Evolutionary conservation across 2,329 filamentous ascomycete genomes (phyloP).

Genomic region (Verticillium longisporum): DNA sequence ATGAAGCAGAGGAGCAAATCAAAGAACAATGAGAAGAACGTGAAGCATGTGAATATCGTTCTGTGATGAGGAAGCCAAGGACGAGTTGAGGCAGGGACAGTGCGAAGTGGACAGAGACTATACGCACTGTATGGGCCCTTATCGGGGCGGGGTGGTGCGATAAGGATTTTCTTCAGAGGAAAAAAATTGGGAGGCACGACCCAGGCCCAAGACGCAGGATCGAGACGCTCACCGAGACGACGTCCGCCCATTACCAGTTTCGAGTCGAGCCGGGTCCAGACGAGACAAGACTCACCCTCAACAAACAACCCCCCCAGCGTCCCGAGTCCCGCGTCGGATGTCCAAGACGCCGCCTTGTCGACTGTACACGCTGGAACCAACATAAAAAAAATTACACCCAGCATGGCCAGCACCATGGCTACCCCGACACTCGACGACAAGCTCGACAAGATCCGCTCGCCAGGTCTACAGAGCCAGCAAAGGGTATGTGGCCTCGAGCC

Average conservation of each 20-base stretch:
- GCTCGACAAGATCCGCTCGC: constrained; percentile 94
- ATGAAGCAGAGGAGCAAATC: too few species aligned
- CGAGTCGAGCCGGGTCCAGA: neutral
- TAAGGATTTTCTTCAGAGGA: constrained; percentile 12
- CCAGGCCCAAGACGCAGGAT: neutral
- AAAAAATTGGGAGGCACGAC: constrained; percentile 8
- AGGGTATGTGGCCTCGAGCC: constrained; percentile 49
- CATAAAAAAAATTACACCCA: neutral
- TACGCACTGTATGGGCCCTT: constrained; percentile 4
- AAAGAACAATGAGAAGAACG: too few species aligned
- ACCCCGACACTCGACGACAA: constrained; percentile 68
- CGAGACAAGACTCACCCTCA: neutral
- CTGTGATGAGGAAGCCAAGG: too few species aligned
- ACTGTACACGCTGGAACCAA: constrained; percentile 5
- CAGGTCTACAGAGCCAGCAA: constrained; percentile 91
- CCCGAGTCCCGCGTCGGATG: constrained; percentile 2
- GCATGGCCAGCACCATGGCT: constrained; percentile 32
- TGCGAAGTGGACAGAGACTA: neutral
- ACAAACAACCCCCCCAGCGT: neutral
- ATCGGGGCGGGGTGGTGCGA: constrained; percentile 11
- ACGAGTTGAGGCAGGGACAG: neutral
- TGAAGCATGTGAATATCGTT: too few species aligned
- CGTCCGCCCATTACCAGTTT: neutral
- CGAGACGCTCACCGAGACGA: too few species aligned
- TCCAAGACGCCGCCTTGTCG: constrained; percentile 4